Base-by-base conservation (phyloP, 805 yeast species). In the Cyberlindnera petersonii region DNA sequence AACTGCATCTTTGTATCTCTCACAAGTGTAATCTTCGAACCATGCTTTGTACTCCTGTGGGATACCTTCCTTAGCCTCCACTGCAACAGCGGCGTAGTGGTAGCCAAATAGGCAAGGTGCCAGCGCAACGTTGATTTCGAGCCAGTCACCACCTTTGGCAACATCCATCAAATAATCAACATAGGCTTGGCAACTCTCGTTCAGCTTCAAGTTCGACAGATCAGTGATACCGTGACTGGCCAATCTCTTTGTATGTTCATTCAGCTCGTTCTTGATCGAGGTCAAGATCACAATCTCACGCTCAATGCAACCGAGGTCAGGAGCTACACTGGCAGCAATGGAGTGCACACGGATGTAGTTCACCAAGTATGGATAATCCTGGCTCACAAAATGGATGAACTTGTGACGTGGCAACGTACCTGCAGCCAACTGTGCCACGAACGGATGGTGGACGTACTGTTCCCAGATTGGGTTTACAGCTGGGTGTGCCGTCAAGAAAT, bases 81-180 rank as follows among this genome's bases (percentile, higher is more conserved):
- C 49, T 6, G 54, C 48, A 3, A 42, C 29, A 0, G 76, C 74
- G 2, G 88, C 87, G 11, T 46, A 17, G 33, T 72, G 68, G 24
- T 72, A 73, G 1, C 94, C 95, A 55, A 79, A 72, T 34, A 83
- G 60, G 58, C 95, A 85, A 1, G 95, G 93, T 7, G 86, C 74
- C 38, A 83, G 59, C 0, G 91, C 85, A 7, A 80, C 72, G 42
- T 77, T 76, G 36, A 82, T 71, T 32, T 79, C 84, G 22, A 79
- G 56, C 74, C 80, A 80, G 54, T 80, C 80, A 20, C 74, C 71
- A 28, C 61, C 63, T 18, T 65, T 60, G 4, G 81, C 81, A 6
- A 81, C 60, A 16, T 74, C 69, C 28, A 70, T 51, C 42, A 86
- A 64, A 47, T 77, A 83, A 26, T 80, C 67, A 24, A 82, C 73